Evolutionary conservation across 2,329 filamentous ascomycete genomes (phyloP), one percentile per base, ranked within the genome.

Genomic region (Colletotrichum higginsianum): DNA sequence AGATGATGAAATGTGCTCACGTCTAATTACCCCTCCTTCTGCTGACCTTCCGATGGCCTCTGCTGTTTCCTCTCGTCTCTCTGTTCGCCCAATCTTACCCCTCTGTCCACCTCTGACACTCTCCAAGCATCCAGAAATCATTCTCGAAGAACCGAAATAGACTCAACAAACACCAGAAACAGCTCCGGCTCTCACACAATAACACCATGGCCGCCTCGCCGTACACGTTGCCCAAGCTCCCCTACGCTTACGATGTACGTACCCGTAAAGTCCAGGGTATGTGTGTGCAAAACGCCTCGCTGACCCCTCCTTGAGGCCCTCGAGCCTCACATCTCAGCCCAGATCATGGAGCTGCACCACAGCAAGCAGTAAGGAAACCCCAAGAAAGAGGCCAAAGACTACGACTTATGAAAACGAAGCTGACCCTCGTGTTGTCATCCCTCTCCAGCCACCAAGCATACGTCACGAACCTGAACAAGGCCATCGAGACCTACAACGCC

Each of bases 271-370:
- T 42, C 7, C 0, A 23, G 26, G 1, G 15, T 5, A 9, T 7
- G 15, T 5, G 12, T 7, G 15, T 16, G 21, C 23, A 13, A 9
- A 8, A 11, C 30, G 11, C 8, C 50, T 3, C 40, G 16, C 61
- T 57, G 26, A 60, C 23, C 58, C 60, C 44, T 58, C 47, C 21
- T 42, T 9, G 21, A 93, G 90, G 92, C 91, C 44, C 85, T 94
- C 61, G 91, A 93, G 80, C 92, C 92, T 12, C 88, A 90, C 83
- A 94, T 95, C 84, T 93, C 92, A 44, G 86, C 85, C 76, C 89
- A 94, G 80, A 95, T 94, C 81, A 95, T 95, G 93, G 90, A 93
- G 81, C 88, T 95, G 61, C 93, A 95, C 81, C 92, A 95, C 83
- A 84, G 85, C 81, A 94, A 94, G 84, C 93, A 95, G 61, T 63